Evolutionary conservation across 495 filamentous ascomycete genomes (phyloP), one percentile per base, ranked within the genome.

Genomic region (Neurospora sp.): DNA sequence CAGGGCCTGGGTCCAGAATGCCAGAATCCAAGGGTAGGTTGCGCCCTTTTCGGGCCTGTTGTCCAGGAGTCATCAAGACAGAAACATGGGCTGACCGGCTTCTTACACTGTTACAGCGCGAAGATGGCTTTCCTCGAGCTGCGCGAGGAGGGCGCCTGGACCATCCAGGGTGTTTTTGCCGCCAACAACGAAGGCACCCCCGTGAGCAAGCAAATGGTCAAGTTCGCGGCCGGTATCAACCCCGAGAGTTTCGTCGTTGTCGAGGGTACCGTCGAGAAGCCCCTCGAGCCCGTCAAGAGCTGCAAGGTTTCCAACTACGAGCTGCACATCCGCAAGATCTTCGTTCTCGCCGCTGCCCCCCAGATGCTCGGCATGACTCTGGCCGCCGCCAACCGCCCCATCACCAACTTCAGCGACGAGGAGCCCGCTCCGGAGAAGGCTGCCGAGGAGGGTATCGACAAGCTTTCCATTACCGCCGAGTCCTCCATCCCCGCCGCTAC

Each of bases 121-220:
- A 96, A 97, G 83, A 89, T 98, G 85, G 91, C 89, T 71, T 98
- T 98, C 83, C 87, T 98, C 78, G 93, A 96, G 81, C 87, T 98
- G 71, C 87, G 94, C 71, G 91, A 97, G 84, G 90, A 92, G 78
- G 89, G 90, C 69, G 88, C 89, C 78, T 85, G 82, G 83, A 71
- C 53, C 59, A 74, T 74, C 59, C 73, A 97, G 85, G 94, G 89
- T 70, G 78, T 88, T 31, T 86, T 92, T 76, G 84, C 90, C 70
- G 88, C 90, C 31, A 86, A 78, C 48, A 77, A 84, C 72, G 87
- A 81, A 80, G 74, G 84, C 84, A 46, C 87, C 84, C 74, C 83
- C 40, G 82, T 93, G 42, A 88, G 85, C 76, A 87, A 86, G 75
- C 94, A 94, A 84, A 99, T 99, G 96, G 93, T 96, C 75, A 98